A percentile compares a stretch with the other conserved stretches of the same genome.
Conservation (phyloP, 805 yeast genomes). For the Metschnikowia amazonensis region DNA sequence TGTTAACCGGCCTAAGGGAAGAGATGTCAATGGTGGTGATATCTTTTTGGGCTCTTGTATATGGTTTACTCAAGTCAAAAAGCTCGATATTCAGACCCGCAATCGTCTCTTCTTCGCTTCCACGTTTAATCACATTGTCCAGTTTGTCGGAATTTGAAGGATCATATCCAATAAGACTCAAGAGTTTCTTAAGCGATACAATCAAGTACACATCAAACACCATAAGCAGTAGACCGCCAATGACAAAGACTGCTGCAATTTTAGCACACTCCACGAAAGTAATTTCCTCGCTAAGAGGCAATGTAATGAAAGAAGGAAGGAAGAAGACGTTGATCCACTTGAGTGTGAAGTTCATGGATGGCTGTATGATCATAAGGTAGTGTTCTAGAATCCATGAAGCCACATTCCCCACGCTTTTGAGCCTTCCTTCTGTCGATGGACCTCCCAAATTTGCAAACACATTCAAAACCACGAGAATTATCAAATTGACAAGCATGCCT, state of each 20-base stretch:
- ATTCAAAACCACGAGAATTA: constrained; percentile 40
- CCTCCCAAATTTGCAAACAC: constrained; percentile 6
- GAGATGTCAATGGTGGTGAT: constrained; percentile 37
- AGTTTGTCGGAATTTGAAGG: constrained; percentile 9
- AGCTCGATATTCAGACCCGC: constrained; percentile 12
- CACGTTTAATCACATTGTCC: constrained; percentile 8
- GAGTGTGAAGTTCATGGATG: constrained; percentile 65
- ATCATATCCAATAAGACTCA: constrained; percentile 9
- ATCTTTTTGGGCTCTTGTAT: constrained; percentile 25
- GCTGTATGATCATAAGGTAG: constrained; percentile 42
- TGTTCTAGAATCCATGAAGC: constrained; percentile 25
- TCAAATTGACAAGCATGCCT: constrained; percentile 59
- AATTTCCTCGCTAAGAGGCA: constrained; percentile 65
- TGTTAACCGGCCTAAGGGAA: constrained; percentile 5
- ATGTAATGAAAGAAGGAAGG: constrained; percentile 70
- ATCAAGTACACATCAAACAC: constrained; percentile 43
- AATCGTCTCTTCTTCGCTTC: constrained; percentile 15
- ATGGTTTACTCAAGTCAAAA: constrained; percentile 7
- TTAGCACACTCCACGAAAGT: constrained; percentile 65
- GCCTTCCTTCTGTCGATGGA: background rate
- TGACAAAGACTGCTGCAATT: constrained; percentile 67
- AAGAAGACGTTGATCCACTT: constrained; percentile 78
- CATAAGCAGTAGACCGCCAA: constrained; percentile 55
- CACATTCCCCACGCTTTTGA: constrained; percentile 2
- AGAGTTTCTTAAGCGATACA: constrained; percentile 20